Evolutionary conservation across 164 flowering plant genomes (phyloP), one percentile per base, ranked within the genome.

Genomic region (Vitis rupestris): DNA sequence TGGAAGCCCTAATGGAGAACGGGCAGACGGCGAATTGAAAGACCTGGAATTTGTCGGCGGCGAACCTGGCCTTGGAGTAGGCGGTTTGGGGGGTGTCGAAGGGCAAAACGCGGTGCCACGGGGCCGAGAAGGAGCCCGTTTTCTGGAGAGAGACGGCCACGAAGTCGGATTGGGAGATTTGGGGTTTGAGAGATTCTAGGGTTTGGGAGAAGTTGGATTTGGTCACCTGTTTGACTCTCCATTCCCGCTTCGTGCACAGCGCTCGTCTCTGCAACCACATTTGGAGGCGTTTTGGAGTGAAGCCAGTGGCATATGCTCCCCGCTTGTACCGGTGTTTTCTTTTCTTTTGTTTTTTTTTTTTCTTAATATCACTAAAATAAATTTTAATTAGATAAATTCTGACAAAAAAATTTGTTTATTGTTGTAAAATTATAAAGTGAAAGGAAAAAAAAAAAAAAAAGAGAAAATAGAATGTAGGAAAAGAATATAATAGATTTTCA

Each of bases 1-100:
- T 86, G 70, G 89, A 74, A 50, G 71, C 80, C 44, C 65, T 54
- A 57, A 86, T 23, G 10, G 80, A 64, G 75, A 93, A 91, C n/a
- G 98, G 97, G 81, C 96, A 93, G 55, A 91, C 82, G 8, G 91
- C 87, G 69, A 93, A 86, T 87, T 91, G 96, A 48, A 93, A 70
- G 12, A 90, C 64, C 85, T 87, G 93, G 67, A 86, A 91, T 30
- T 75, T 66, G 72, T 90, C 90, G 51, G 96, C 96, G 47, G 87
- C 87, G 69, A 63, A 72, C 73, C 82, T 90, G 68, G 94, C 83
- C 75, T 93, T 88, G 59, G 63, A 60, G 63, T 91, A 93, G 37
- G 94, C 86, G 2, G 81, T 85, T 1, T 86, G 84, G 10, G 80
- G 65, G 23, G 94, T 87, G 81, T 93, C 98, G 57, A 88, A 74